Base-by-base conservation (phyloP, 2,329 filamentous ascomycete genomes). In the Penicillium rolfsii region DNA sequence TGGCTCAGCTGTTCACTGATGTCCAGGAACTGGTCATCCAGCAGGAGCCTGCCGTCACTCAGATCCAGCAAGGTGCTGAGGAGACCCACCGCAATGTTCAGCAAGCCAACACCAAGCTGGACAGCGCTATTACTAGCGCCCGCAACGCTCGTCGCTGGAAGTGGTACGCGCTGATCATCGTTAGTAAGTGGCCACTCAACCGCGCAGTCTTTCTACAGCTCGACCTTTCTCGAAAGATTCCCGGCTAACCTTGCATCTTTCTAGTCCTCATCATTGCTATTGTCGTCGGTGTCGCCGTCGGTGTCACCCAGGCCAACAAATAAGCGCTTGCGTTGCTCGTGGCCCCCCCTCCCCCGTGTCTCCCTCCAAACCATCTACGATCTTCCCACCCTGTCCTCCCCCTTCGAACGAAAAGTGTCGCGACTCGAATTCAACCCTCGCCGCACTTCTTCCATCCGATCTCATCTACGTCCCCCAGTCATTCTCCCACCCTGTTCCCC, bases 131-230 rank as follows among this genome's bases (percentile, higher is more conserved):
- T 64, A 83, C 85, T 63, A 96, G 91, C 68, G 94, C 94, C 8
- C 84, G 89, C 75, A 86, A 87, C 69, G 91, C 90, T 54, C 85
- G 91, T 69, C 91, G 88, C 81, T 96, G 96, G 92, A 97, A 97
- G 90, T 97, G 93, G 93, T 93, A 91, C 76, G 97, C 93, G 83
- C 80, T 97, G 68, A 88, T 89, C 71, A 91, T 97, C 72, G 80
- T 83, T 69, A 80, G 81, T 84, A 74, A 79, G 84, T 86, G 68
- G 30, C 40, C 16, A 35, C n/a, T 45, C 52, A 9, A 30, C 33
- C 49, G 19, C 12, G 57, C 66, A 66, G 24, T 28, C 16, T 24
- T 35, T 3, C 28, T 4, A 12, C 35, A 36, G 35, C 35, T 36
- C 14, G 35, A 14, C n/a, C 52, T 11, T 53, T 38, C 45, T 22